Evolutionary conservation across 768 basidiomycete species (phyloP).

Genomic region (Boletus edulis): DNA sequence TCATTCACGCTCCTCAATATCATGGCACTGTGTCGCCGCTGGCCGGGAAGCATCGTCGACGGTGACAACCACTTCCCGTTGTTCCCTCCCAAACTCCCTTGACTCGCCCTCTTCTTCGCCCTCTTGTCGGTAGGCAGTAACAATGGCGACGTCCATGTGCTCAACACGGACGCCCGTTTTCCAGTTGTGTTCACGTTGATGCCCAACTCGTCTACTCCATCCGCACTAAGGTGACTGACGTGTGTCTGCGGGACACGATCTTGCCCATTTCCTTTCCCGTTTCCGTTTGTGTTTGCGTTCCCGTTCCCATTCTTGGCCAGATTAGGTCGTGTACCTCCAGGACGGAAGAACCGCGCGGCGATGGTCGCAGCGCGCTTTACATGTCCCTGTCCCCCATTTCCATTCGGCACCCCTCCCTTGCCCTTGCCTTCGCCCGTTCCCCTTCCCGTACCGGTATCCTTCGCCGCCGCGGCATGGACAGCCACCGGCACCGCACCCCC

Average conservation of each 20-base stretch:
- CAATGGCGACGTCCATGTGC: slow-evolving; percentile 3
- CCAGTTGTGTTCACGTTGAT: slow-evolving; percentile 9
- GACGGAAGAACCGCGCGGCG: slow-evolving; percentile 20
- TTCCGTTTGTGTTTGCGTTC: neutral
- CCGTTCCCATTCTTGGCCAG: neutral
- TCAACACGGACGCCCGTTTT: slow-evolving; percentile 24
- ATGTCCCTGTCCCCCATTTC: neutral
- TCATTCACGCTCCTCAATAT: slow-evolving; percentile 5
- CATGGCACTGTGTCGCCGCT: slow-evolving; percentile 6
- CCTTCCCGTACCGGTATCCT: too few relatives aligned
- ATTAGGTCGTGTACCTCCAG: neutral
- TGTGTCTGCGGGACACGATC: neutral
- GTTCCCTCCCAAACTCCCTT: neutral
- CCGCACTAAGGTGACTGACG: neutral
- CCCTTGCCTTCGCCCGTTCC: too few relatives aligned
- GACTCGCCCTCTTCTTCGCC: neutral
- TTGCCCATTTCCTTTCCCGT: neutral
- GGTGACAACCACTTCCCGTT: slow-evolving; percentile 7
- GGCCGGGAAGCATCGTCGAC: neutral
- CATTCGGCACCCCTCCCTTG: neutral
- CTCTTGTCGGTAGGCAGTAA: slow-evolving; percentile 1
- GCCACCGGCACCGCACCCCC: slow-evolving; percentile 22
- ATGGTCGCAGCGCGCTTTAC: slow-evolving; percentile 14
- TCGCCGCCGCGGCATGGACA: too few relatives aligned
- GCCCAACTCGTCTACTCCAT: slow-evolving; percentile 14